Conservation (phyloP, 1,284 basidiomycete genomes). For the Puccinia hordei region DNA sequence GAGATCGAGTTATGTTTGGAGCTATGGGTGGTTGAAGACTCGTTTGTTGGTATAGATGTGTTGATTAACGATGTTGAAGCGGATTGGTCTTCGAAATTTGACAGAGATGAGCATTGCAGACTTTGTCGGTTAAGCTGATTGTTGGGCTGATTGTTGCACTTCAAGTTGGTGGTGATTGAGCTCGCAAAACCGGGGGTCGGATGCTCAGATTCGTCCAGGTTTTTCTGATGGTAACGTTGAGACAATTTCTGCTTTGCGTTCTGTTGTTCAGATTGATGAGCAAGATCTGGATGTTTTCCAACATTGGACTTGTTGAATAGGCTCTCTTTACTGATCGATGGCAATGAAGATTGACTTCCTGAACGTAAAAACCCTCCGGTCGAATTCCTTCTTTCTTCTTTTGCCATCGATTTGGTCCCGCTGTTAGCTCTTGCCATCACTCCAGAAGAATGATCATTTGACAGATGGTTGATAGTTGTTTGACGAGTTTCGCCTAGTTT, state of each 20-base stretch:
- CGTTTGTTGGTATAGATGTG: background rate
- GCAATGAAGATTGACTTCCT: constrained; percentile 5
- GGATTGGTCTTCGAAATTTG: background rate
- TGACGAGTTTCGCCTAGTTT: constrained; percentile 28
- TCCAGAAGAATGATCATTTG: background rate
- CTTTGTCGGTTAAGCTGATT: constrained; percentile 3
- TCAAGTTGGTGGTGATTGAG: constrained; percentile 3
- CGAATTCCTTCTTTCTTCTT: constrained; percentile 26
- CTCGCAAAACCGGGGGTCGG: background rate
- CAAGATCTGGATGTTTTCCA: constrained; percentile 16
- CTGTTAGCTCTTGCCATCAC: background rate
- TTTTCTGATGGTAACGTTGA: background rate
- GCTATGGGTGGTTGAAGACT: background rate
- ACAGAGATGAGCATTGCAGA: background rate
- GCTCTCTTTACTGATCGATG: constrained; percentile 8
- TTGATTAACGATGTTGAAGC: background rate
- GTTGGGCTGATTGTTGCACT: no score
- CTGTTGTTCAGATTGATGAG: background rate
- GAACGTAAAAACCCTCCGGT: constrained; percentile 26
- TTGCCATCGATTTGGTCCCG: background rate
- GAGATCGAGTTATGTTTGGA: constrained; percentile 9
- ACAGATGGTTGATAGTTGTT: background rate
- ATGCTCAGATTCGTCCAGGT: background rate
- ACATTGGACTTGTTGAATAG: constrained; percentile 29
- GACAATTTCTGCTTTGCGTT: no score